Conservation (phyloP, 768 basidiomycete species). For the Dendrothele bispora region DNA sequence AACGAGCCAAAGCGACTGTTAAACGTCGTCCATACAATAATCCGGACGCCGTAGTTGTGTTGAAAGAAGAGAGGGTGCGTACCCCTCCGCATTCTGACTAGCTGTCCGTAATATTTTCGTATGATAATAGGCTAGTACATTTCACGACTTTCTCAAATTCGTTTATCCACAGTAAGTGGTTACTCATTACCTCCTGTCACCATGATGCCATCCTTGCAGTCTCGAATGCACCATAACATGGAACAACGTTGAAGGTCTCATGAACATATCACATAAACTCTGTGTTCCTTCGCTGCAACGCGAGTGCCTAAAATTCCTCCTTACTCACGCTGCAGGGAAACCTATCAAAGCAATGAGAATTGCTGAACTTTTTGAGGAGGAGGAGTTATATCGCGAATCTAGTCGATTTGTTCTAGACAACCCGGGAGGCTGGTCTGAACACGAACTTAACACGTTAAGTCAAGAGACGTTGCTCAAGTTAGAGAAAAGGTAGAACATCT, state of each 20-base stretch:
- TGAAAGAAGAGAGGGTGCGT: slow-evolving; percentile 84
- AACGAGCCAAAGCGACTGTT: slow-evolving; percentile 36
- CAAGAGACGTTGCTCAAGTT: slow-evolving; percentile 85
- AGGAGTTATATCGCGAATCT: slow-evolving; percentile 86
- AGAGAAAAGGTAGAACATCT: slow-evolving; percentile 66
- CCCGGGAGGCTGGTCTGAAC: slow-evolving; percentile 81
- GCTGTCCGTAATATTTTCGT: not conserved
- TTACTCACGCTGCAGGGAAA: slow-evolving; percentile 89
- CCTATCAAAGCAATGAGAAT: slow-evolving; percentile 94
- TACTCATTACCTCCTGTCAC: not conserved
- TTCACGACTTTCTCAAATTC: slow-evolving; percentile 92
- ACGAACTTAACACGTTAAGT: slow-evolving; percentile 79
- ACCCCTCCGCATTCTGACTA: slow-evolving; percentile 2
- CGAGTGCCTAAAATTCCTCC: slow-evolving; percentile 83
- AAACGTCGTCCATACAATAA: slow-evolving; percentile 46
- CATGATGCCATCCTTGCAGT: slow-evolving; percentile 37
- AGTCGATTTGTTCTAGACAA: slow-evolving; percentile 93
- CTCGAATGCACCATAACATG: slow-evolving; percentile 92
- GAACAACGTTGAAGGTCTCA: slow-evolving; percentile 90
- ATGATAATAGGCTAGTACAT: slow-evolving; percentile 66
- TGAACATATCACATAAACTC: slow-evolving; percentile 90
- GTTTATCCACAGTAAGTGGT: slow-evolving; percentile 85
- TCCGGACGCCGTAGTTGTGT: slow-evolving; percentile 82
- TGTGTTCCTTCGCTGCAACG: slow-evolving; percentile 79
- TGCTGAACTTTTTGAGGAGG: slow-evolving; percentile 87